phyloP scores from a whole-genome alignment of 768 basidiomycete genomes.

The Auriculariales sp. region DNA sequence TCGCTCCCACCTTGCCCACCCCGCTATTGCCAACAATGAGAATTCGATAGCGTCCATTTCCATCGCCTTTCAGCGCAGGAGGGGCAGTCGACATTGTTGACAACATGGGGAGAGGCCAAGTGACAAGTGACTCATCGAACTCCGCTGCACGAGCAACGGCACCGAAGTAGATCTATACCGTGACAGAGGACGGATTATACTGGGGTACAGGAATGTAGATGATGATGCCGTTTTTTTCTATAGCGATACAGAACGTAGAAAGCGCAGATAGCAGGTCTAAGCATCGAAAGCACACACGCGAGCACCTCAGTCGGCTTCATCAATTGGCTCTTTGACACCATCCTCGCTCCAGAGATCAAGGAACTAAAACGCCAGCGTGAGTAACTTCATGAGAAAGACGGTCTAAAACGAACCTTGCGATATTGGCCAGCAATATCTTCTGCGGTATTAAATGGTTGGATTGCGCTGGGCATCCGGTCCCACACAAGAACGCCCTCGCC shows the following conservation, averaged over 20 bases:
- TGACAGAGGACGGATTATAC: background rate
- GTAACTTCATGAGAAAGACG: slow-evolving; percentile 8
- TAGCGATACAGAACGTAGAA: background rate
- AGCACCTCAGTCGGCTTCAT: background rate
- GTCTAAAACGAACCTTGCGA: slow-evolving; percentile 33
- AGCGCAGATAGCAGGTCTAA: background rate
- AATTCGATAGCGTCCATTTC: slow-evolving; percentile 30
- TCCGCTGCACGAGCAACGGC: background rate
- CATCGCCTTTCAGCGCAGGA: slow-evolving; percentile 29
- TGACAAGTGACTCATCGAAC: background rate
- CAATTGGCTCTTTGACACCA: slow-evolving; percentile 32
- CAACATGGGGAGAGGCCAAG: background rate
- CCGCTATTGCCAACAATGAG: slow-evolving; percentile 39
- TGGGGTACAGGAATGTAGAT: background rate
- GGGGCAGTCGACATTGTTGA: background rate
- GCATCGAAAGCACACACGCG: too few species aligned
- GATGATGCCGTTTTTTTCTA: background rate
- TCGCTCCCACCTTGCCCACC: slow-evolving; percentile 12
- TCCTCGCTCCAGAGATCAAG: slow-evolving; percentile 73
- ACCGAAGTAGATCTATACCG: background rate
- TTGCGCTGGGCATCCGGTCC: slow-evolving; percentile 60
- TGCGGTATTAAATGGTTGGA: slow-evolving; percentile 39
- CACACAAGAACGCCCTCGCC: slow-evolving; percentile 52
- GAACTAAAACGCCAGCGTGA: slow-evolving; percentile 30
- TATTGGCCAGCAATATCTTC: slow-evolving; percentile 52